A percentile compares a stretch with the other conserved stretches of the same genome.
phyloP scores from a whole-genome alignment of 2,329 filamentous ascomycete genomes.

The Xylaria polymorpha region DNA sequence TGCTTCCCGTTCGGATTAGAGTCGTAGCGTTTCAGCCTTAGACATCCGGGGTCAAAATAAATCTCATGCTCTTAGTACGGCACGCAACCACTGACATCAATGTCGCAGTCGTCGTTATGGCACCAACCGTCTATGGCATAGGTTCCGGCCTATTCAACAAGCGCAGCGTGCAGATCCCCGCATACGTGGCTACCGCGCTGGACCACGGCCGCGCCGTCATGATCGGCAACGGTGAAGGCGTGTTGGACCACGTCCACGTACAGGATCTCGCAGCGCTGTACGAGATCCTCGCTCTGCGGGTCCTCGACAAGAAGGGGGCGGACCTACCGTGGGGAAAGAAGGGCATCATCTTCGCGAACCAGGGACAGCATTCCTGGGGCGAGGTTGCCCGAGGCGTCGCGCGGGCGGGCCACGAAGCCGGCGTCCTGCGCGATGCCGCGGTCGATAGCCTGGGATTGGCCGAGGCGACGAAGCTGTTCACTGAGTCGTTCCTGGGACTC shows the following conservation, averaged over 20 bases:
- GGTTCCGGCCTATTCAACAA: constrained; percentile 57
- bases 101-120: constrained; percentile 55
- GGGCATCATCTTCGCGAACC: constrained; percentile 58
- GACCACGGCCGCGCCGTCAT: constrained; percentile 47
- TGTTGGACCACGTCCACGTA: constrained; percentile 60
- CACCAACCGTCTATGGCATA: constrained; percentile 60
- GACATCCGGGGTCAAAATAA: too few species aligned
- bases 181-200: constrained; percentile 31
- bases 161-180: constrained; percentile 54
- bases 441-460: constrained; percentile 47
- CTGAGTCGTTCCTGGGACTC: constrained; percentile 39
- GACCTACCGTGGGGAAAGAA: constrained; percentile 52
- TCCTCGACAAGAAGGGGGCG: constrained; percentile 46
- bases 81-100: not conserved
- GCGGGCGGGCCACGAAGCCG: constrained; percentile 48
- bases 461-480: constrained; percentile 41
- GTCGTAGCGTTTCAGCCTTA: not conserved
- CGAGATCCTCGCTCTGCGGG: constrained; percentile 51
- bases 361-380: constrained; percentile 55
- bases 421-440: constrained; percentile 47
- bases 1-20: too few species aligned
- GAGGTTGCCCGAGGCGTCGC: constrained; percentile 53
- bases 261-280: constrained; percentile 57
- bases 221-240: constrained; percentile 54
- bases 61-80: not conserved